phyloP scores from a whole-genome alignment of 495 filamentous ascomycete genomes.

The Clohesyomyces aquaticus region DNA sequence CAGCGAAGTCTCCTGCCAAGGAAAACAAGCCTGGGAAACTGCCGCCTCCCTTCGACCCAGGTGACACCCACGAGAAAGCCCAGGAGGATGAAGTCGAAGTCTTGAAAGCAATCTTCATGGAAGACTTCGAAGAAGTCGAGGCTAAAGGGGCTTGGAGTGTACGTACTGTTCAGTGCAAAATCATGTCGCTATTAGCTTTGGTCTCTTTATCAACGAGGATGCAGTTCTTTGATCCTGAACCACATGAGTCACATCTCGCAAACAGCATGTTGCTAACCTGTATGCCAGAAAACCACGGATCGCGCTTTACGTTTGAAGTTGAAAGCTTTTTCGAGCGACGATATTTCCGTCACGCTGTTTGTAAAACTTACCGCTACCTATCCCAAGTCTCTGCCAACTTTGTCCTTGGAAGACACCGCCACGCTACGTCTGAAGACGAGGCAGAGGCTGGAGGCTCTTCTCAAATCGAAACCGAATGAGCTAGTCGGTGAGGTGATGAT shows the following conservation, averaged over 20 bases:
- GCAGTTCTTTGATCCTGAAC: not conserved
- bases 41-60: slow-evolving; percentile 15
- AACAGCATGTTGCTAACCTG: not conserved
- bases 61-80: slow-evolving; percentile 60
- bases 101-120: slow-evolving; percentile 85
- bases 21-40: slow-evolving; percentile 12
- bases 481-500: slow-evolving; percentile 87
- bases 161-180: slow-evolving; percentile 32
- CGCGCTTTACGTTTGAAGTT: slow-evolving; percentile 78
- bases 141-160: slow-evolving; percentile 86
- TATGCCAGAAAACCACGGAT: slow-evolving; percentile 66
- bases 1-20: slow-evolving; percentile 26
- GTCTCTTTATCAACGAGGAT: slow-evolving; percentile 33
- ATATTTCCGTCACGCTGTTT: slow-evolving; percentile 63
- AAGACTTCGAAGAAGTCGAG: slow-evolving; percentile 80
- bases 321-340: slow-evolving; percentile 69
- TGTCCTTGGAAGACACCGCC: slow-evolving; percentile 67
- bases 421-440: slow-evolving; percentile 65
- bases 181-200: slow-evolving; percentile 7
- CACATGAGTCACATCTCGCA: not conserved
- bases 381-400: slow-evolving; percentile 78
- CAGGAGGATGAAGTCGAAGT: slow-evolving; percentile 86
- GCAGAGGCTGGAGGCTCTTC: slow-evolving; percentile 69
- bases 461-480: slow-evolving; percentile 70
- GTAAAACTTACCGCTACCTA: slow-evolving; percentile 89